These are phyloP conservation scores for Neohortaea acidophila DNA, from an alignment of 495 filamentous ascomycete genomes.

Conservation along the genomic window DNA sequence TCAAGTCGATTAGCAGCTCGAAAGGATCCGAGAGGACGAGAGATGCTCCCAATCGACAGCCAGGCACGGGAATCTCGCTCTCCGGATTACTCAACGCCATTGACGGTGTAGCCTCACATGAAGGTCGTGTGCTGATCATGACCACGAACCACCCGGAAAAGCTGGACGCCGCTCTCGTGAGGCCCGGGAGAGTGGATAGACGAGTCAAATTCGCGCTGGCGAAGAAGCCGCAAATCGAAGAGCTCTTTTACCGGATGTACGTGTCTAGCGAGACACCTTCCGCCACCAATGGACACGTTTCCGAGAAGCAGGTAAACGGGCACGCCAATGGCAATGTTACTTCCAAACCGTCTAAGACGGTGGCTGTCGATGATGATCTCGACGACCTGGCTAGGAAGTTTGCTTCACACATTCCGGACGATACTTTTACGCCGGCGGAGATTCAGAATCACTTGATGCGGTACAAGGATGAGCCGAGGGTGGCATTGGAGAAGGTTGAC, in stretches of 20 bases:
- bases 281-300: not conserved
- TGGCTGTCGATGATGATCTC: slow-evolving; percentile 21
- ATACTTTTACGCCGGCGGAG: slow-evolving; percentile 58
- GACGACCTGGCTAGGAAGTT: slow-evolving; percentile 39
- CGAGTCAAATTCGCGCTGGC: slow-evolving; percentile 56
- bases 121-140: slow-evolving; percentile 70
- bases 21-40: slow-evolving; percentile 5
- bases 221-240: slow-evolving; percentile 41
- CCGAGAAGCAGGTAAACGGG: not conserved
- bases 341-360: not conserved
- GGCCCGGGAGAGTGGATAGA: slow-evolving; percentile 62
- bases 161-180: slow-evolving; percentile 59
- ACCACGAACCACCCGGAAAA: slow-evolving; percentile 66
- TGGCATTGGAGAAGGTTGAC: slow-evolving; percentile 22
- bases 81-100: slow-evolving; percentile 72
- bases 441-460: slow-evolving; percentile 50
- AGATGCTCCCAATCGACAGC: slow-evolving; percentile 19
- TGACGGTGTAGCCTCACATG: slow-evolving; percentile 67
- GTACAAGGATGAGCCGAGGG: slow-evolving; percentile 25
- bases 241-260: slow-evolving; percentile 63
- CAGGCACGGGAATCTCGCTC: slow-evolving; percentile 43
- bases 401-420: slow-evolving; percentile 42
- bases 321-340: not conserved
- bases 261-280: slow-evolving; percentile 18
- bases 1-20: slow-evolving; percentile 9